Base-by-base conservation (phyloP, 2,329 filamentous ascomycete species). In the Juglanconis oblonga region DNA sequence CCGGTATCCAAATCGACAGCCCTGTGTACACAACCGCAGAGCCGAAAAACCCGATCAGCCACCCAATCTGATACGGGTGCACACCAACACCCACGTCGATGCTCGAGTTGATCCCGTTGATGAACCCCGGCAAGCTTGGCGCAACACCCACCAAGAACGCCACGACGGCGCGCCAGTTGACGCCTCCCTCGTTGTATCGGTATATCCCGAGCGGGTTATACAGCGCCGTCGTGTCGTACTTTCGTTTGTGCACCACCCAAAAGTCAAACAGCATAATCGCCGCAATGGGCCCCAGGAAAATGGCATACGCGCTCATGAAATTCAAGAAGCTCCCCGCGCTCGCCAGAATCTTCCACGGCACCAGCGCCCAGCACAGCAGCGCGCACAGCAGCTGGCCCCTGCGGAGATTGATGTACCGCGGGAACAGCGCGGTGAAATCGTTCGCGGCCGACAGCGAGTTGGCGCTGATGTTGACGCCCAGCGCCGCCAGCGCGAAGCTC, bases 391-490 rank as follows among this genome's bases (percentile, higher is more conserved):
- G 65, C 31, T 76, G 76, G 0, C 79, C 79, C 2, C 79, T 74
- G 14, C 77, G 72, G 58, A 82, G 79, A 68, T 84, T 82, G 67
- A 85, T 71, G 65, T 76, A 84, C 42, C 74, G 74, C 0, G 83
- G 83, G 42, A 81, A 77, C 8, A 85, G 67, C 1, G 79, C 78
- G 0, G 78, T 80, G 56, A 84, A 67, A 66, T 84, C 58, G 48
- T 82, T 84, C 7, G 80, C 81, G 13, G 79, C 80, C 1, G 78
- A 78, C 59, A 85, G 76, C 0, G 73, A 76, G 67, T 84, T 84
- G 3, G 80, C 79, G 1, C 76, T 76, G 56, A 84, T 77, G 64
- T 84, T 85, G 6, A 78, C 79, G n/a, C 80, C 78, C 5, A 83
- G 74, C 13, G 79, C 75, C 1, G 79, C 79, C 29, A 84, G 72